These are phyloP conservation scores for Xylariaceae sp. DNA, from an alignment of 2,329 filamentous ascomycete species.

Conservation along the genomic window DNA sequence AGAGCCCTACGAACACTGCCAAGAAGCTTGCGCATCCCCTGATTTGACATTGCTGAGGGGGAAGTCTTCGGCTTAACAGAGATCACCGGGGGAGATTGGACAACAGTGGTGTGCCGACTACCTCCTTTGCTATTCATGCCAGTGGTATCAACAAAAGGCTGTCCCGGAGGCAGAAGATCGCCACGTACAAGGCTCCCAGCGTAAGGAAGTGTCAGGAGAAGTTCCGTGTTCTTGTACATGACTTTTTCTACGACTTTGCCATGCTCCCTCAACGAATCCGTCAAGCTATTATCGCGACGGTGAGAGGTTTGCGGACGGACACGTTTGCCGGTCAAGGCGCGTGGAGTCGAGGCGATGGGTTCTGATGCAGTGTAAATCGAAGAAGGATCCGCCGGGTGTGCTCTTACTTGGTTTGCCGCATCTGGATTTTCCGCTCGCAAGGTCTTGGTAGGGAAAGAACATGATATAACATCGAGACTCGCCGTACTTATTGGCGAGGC, in stretches of 20 bases:
- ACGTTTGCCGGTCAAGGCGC: constrained; percentile 55
- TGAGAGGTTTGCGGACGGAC: constrained; percentile 59
- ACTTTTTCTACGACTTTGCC: constrained; percentile 45
- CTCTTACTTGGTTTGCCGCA: constrained; percentile 42
- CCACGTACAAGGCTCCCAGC: constrained; percentile 84
- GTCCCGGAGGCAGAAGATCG: constrained; percentile 74
- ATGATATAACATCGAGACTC: constrained; percentile 60
- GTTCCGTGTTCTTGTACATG: constrained; percentile 51
- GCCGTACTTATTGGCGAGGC: constrained; percentile 54
- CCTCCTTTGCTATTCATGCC: constrained; percentile 46
- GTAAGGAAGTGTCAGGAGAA: constrained; percentile 62
- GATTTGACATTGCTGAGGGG: constrained; percentile 59
- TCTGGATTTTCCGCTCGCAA: constrained; percentile 38
- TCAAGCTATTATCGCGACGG: constrained; percentile 82
- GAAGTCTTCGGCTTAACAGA: constrained; percentile 41
- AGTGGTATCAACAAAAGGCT: constrained; percentile 71
- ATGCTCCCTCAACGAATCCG: constrained; percentile 75
- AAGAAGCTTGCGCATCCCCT: constrained; percentile 80
- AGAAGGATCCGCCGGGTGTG: constrained; percentile 54
- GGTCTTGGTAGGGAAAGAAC: constrained; percentile 57
- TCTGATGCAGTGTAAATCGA: constrained; percentile 44
- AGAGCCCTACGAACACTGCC: constrained; percentile 81
- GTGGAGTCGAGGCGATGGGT: constrained; percentile 56
- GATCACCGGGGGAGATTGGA: constrained; percentile 38
- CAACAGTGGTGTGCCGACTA: constrained; percentile 53